Evolutionary conservation across 2,329 filamentous ascomycete species (phyloP).

Genomic region (Microdochium paspali): DNA sequence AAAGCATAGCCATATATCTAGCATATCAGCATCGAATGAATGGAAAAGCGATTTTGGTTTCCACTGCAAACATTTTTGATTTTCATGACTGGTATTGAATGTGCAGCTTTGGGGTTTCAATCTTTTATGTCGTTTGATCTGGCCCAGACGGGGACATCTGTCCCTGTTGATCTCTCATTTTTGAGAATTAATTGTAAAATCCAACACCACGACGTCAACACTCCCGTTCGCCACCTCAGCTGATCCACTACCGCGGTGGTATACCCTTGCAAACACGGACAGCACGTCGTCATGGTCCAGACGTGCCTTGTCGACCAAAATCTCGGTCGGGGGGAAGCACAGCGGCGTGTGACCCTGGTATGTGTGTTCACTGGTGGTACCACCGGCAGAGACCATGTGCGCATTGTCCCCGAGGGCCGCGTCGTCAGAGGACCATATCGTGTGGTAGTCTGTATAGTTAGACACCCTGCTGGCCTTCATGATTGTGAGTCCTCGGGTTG

Average conservation of each 20-base stretch:
- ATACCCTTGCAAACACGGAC: conserved; percentile 21
- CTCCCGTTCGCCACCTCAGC: conserved; percentile 1
- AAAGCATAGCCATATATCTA: too few relatives aligned
- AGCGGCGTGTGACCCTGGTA: not conserved
- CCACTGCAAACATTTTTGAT: too few relatives aligned
- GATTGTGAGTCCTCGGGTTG: conserved; percentile 17
- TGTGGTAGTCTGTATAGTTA: conserved; percentile 20
- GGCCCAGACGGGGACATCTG: too few relatives aligned
- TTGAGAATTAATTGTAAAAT: conserved; percentile 15
- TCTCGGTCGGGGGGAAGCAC: conserved; percentile 25
- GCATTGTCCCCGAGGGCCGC: too few relatives aligned
- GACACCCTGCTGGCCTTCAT: conserved; percentile 17
- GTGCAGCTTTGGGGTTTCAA: too few relatives aligned
- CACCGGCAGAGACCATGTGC: too few relatives aligned
- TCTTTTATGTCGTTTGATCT: too few relatives aligned
- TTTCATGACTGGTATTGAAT: too few relatives aligned
- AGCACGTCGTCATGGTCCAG: conserved; percentile 23
- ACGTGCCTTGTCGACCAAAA: conserved; percentile 26
- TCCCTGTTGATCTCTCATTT: too few relatives aligned
- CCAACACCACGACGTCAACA: conserved; percentile 23
- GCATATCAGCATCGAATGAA: too few relatives aligned
- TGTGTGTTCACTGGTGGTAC: not conserved
- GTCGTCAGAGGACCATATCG: too few relatives aligned
- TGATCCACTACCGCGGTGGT: not conserved
- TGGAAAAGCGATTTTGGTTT: too few relatives aligned